Evolutionary conservation across 2,329 filamentous ascomycete species (phyloP), one percentile per base, ranked within the genome.

Genomic region (Mariannaea elegans): DNA sequence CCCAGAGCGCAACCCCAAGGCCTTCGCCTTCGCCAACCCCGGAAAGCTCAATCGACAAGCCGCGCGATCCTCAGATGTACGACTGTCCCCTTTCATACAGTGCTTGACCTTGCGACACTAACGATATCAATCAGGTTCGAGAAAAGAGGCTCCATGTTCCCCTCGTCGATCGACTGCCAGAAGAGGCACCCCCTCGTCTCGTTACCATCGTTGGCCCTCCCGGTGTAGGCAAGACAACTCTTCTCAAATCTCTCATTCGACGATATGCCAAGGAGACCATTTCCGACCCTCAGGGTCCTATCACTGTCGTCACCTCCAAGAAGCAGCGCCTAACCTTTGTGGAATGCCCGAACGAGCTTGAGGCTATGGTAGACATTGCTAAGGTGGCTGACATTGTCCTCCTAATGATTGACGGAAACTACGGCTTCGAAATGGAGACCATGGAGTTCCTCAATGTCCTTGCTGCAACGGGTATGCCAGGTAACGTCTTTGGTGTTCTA

Each of bases 351-450:
- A 94, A 98, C 73, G 93, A 95, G 69, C 86, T 99, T 53, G 94
- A 96, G 63, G 91, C 92, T 66, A 97, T 98, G 92, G 94, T 99
- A 65, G 95, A 99, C 77, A 86, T 97, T 56, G 92, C 95, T 60
- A 99, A 99, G 78, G 92, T 99, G 41, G 95, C 96, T 16, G 95
- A 99, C 75, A 97, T 99, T 71, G 92, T 98, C 6, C 84, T 99
- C 48, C 85, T 99, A 56, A 95, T 99, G 92, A 99, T 99, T 69
- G 95, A 99, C 74, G 96, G 95, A 56, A 98, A 98, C 78, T 99
- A 91, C 72, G 96, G 95, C 13, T 99, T 99, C 73, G 95, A 99
- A 79, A 99, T 99, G 95, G 95, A 99, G 83, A 99, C 95, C 0
- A 99, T 99, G 95, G 95, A 99, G 78, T 99, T 99, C 63, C 81